A percentile compares a stretch with the other conserved stretches of the same genome.
Evolutionary conservation across 2,329 filamentous ascomycete genomes (phyloP).

Genomic region (Zymoseptoria brevis): DNA sequence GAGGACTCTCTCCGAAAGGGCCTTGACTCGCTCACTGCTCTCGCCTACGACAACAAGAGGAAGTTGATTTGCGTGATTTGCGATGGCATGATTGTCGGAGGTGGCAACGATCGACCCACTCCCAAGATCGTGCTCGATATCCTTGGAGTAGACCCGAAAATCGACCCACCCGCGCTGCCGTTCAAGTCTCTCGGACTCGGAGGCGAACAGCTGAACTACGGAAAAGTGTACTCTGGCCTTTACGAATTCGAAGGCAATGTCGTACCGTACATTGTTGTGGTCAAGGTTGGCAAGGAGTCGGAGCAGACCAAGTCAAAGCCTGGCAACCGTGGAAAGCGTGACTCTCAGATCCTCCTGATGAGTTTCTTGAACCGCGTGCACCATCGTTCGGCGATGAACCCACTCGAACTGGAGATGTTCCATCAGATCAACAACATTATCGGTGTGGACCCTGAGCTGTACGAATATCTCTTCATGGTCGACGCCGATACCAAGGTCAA

Average conservation of each 20-base stretch:
- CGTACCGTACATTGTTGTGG: slow-evolving; percentile 88
- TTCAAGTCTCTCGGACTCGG: slow-evolving; percentile 89
- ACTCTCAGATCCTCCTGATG: slow-evolving; percentile 92
- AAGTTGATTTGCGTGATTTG: slow-evolving; percentile 96
- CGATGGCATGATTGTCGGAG: slow-evolving; percentile 92
- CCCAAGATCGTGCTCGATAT: slow-evolving; percentile 98
- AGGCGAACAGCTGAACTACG: slow-evolving; percentile 91
- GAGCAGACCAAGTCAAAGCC: slow-evolving; percentile 87
- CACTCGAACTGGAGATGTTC: slow-evolving; percentile 94
- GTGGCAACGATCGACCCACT: slow-evolving; percentile 91
- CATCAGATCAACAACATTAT: slow-evolving; percentile 99
- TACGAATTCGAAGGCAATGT: slow-evolving; percentile 98
- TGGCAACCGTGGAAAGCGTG: slow-evolving; percentile 96
- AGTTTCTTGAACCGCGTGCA: slow-evolving; percentile 98
- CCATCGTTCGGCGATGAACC: slow-evolving; percentile 87
- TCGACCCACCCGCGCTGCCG: slow-evolving; percentile 85
- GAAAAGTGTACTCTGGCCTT: slow-evolving; percentile 94
- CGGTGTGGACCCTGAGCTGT: slow-evolving; percentile 91
- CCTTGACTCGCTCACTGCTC: slow-evolving; percentile 83
- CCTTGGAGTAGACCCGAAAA: slow-evolving; percentile 90
- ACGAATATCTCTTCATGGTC: slow-evolving; percentile 95
- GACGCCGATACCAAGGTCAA: slow-evolving; percentile 93
- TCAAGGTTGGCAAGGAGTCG: slow-evolving; percentile 95
- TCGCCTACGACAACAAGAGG: slow-evolving; percentile 96
- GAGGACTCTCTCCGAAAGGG: slow-evolving; percentile 91